These are phyloP conservation scores for Fomes fomentarius DNA, from an alignment of 1,284 basidiomycete species.

Conservation along the genomic window DNA sequence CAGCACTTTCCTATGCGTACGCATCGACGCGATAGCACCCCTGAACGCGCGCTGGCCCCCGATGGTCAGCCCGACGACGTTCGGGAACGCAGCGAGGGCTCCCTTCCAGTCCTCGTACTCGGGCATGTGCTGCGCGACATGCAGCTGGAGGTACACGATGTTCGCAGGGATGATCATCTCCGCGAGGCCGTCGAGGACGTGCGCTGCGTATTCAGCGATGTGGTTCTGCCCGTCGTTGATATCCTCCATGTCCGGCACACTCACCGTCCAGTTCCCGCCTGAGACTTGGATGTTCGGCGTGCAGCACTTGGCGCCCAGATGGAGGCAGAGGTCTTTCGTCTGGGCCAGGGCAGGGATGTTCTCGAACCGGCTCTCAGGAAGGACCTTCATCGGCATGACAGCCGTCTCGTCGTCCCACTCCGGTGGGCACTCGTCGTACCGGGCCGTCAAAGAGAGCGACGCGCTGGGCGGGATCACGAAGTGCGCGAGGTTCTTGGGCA, in stretches of 20 bases:
- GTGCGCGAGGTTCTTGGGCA: slow-evolving; percentile 7
- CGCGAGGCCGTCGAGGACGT: slow-evolving; percentile 3
- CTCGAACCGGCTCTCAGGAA: neutral
- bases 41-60: slow-evolving; percentile 7
- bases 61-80: slow-evolving; percentile 2
- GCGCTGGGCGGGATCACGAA: slow-evolving; percentile 1
- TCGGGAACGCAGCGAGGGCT: slow-evolving; percentile 3
- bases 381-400: slow-evolving; percentile 3
- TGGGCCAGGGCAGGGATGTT: neutral
- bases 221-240: neutral
- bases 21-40: neutral
- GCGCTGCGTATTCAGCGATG: slow-evolving; percentile 4
- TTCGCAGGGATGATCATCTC: neutral
- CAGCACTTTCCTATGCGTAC: neutral
- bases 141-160: slow-evolving; percentile 6
- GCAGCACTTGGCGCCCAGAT: slow-evolving; percentile 2
- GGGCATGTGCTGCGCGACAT: slow-evolving; percentile 3
- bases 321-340: neutral
- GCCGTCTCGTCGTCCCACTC: neutral
- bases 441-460: neutral
- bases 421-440: slow-evolving; percentile 8
- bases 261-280: slow-evolving; percentile 1
- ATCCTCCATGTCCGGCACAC: slow-evolving; percentile 5
- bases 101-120: slow-evolving; percentile 1
- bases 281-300: neutral